Base-by-base conservation (phyloP, 208 protist species). In the Crithidia expoeki region DNA sequence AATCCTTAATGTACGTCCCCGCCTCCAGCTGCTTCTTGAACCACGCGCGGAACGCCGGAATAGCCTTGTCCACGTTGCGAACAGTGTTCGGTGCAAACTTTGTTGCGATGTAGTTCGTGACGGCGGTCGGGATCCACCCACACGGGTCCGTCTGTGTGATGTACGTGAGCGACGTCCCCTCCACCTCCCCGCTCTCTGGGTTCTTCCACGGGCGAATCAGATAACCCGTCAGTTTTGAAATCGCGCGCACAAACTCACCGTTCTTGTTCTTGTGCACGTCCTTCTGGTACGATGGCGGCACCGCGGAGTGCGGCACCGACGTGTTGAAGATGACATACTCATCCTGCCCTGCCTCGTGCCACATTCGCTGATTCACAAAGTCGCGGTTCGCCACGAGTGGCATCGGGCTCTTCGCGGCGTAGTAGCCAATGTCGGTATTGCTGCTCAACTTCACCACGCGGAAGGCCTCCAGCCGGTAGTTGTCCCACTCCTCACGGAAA, bases 271-370 rank as follows among this genome's bases (percentile, higher is more conserved):
- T 55, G 79, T 86, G 66, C 27, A 2, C 21, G n/a, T 79, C 56
- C 40, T 80, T 74, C 53, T 91, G 72, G 59, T 86, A 92, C 12
- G 76, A 73, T 58, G 76, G 28, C 1, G 88, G 85, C 50, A 88
- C 79, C 21, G 34, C 59, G n/a, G 32, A 1, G 72, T 94, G 88
- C 28, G 86, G 88, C n/a, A 95, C 91, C 40, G 85, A 85, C 11
- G 87, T 95, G 71, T 97, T 97, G 68, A 95, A 94, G 59, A 97
- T 97, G 32, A 95, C 76, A 63, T 89, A 97, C 74, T 94, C 88
- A 30, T 70, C 72, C 52, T 58, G 55, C 0, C 85, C 89, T 33
- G 85, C 79, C 23, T 84, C 82, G 40, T 92, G 76, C 92, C 94
- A 97, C 67, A 81, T 82, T 32, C 94, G 87, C 72, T 97, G 94